Percentiles rank a stretch among this genome's conserved stretches.
Conservation (phyloP, 2,329 filamentous ascomycete species). For the Metarhizium humberi region DNA sequence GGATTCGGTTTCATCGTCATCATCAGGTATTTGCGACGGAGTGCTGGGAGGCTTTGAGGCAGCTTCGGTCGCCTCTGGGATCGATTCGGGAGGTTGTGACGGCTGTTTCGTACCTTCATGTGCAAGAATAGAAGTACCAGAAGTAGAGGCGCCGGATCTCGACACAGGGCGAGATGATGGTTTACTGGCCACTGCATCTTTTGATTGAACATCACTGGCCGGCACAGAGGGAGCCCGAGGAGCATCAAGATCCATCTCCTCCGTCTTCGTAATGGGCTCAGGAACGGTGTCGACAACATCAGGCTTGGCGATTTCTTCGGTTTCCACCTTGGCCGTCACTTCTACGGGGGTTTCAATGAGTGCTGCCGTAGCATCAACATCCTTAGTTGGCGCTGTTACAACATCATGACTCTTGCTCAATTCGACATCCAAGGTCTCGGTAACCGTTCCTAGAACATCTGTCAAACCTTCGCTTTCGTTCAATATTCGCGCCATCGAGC, state of each 20-base stretch:
- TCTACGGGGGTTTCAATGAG: neutral
- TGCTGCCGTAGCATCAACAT: neutral
- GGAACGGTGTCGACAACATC: neutral
- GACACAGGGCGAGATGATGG: slow-evolving; percentile 3
- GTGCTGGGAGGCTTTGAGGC: slow-evolving; percentile 31
- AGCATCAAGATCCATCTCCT: slow-evolving; percentile 31
- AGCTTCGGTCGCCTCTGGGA: slow-evolving; percentile 19
- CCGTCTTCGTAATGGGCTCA: slow-evolving; percentile 21
- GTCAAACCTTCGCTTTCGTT: slow-evolving; percentile 33
- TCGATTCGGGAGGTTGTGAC: neutral
- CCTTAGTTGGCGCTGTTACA: neutral
- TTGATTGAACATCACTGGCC: slow-evolving; percentile 1
- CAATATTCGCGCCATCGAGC: slow-evolving; percentile 37
- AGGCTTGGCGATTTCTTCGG: neutral
- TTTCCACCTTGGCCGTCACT: neutral
- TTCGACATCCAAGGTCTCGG: slow-evolving; percentile 6
- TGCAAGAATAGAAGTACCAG: neutral
- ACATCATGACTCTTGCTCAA: neutral
- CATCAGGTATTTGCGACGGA: slow-evolving; percentile 38
- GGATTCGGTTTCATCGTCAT: slow-evolving; percentile 45
- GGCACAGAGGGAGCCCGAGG: slow-evolving; percentile 1
- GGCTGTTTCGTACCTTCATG: neutral
- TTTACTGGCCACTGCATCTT: neutral
- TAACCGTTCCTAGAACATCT: slow-evolving; percentile 31
- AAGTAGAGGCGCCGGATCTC: neutral